Evolutionary conservation across 305 asterid species (phyloP), one percentile per base, ranked within the genome.

Genomic region (Withania somnifera): DNA sequence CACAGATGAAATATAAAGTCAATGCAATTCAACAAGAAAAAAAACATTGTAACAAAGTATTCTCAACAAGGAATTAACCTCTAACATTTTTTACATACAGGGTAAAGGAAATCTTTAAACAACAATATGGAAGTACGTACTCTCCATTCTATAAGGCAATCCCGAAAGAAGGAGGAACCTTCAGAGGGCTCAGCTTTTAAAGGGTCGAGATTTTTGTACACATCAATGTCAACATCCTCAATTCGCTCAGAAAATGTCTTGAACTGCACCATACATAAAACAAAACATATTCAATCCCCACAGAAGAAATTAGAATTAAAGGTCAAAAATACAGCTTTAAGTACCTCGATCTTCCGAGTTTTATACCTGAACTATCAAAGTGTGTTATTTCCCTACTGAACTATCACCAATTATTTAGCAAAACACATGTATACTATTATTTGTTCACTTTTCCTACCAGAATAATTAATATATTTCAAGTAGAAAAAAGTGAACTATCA

Each of bases 121-220:
- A 50, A 79, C 58, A 83, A 40, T 68, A 71, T 45, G 47, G 17
- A 60, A 69, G 26, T 24, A 82, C 93, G 8, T 88, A 96, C 98
- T 84, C 97, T 91, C 89, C 90, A 93, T 84, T 95, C 91, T 26
- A 87, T 86, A 53, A 96, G 94, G 84, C 93, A 88, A 63, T 94
- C 98, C 2, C 93, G 91, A 73, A 95, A 95, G 84, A 95, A 95
- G 0, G 99, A 81, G 34, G 98, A 94, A 77, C 97, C 97, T 82
- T 86, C 85, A 0, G 91, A 90, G 0, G 97, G 98, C 82, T 95
- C 94, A 1, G 91, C 85, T 86, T 90, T 89, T 78, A 87, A 26
- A 20, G 88, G 87, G 68, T 88, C 92, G 5, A 92, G 93, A 79
- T 94, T 94, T 52, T 90, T 89, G 87, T 88, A 92, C 5, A 95